Conservation (phyloP, 768 basidiomycete species). For the Scleroderma bovista region DNA sequence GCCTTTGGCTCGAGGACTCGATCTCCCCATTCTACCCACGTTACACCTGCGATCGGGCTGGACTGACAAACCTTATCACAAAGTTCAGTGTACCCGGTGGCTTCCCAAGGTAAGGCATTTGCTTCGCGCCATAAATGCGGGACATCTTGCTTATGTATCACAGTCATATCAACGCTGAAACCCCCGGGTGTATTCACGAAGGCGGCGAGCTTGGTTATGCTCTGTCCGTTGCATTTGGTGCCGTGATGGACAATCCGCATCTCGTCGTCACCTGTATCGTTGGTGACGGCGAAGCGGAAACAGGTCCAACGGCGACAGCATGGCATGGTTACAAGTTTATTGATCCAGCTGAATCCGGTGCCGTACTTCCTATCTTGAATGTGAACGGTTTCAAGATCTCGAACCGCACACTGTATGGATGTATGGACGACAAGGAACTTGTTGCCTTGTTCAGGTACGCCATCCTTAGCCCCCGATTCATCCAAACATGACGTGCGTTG, state of each 20-base stretch:
- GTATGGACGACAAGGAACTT: conserved; percentile 87
- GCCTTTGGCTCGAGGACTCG: conserved; percentile 81
- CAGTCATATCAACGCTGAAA: conserved; percentile 76
- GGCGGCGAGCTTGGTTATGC: conserved; percentile 90
- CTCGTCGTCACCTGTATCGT: conserved; percentile 75
- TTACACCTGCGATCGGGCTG: conserved; percentile 50
- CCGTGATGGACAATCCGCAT: conserved; percentile 88
- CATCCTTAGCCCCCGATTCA: neutral
- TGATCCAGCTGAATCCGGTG: conserved; percentile 85
- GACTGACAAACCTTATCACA: conserved; percentile 63
- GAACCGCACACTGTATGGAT: conserved; percentile 83
- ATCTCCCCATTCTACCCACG: conserved; percentile 52
- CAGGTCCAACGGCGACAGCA: conserved; percentile 70
- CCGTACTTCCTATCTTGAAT: conserved; percentile 87
- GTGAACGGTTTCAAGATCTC: conserved; percentile 90
- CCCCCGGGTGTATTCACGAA: conserved; percentile 88
- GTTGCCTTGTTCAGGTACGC: conserved; percentile 64
- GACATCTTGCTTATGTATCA: neutral
- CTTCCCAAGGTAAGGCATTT: conserved; percentile 63
- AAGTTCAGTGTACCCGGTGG: conserved; percentile 80
- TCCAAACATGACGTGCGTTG: conserved; percentile 2
- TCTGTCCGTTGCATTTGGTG: conserved; percentile 78
- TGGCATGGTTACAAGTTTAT: conserved; percentile 91
- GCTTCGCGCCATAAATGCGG: neutral
- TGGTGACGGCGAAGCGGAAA: conserved; percentile 87